These are phyloP conservation scores for Hemileccinum impolitum DNA, from an alignment of 768 basidiomycete genomes.

Conservation along the genomic window DNA sequence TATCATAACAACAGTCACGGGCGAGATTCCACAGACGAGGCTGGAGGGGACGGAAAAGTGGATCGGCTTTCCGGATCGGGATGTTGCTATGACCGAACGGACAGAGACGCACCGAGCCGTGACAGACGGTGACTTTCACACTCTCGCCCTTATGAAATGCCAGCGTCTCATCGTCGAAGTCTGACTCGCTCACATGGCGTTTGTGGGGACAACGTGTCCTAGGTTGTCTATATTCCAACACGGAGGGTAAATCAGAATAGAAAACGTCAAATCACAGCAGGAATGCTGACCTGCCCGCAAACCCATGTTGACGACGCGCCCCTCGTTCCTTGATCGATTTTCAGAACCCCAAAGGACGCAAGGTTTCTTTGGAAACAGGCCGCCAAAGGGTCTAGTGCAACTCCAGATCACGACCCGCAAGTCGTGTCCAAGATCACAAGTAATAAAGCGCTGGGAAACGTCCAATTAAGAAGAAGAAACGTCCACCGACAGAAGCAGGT, in stretches of 20 bases:
- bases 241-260: constrained; percentile 23
- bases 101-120: constrained; percentile 19
- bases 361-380: constrained; percentile 27
- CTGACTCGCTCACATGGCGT: constrained; percentile 19
- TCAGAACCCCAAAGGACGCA: constrained; percentile 8
- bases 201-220: constrained; percentile 16
- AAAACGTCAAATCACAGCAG: constrained; percentile 26
- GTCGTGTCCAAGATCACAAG: constrained; percentile 15
- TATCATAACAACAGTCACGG: constrained; percentile 31
- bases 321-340: constrained; percentile 29
- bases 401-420: constrained; percentile 25
- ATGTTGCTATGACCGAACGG: constrained; percentile 6
- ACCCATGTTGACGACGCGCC: constrained; percentile 14
- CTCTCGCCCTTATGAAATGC: not conserved
- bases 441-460: constrained; percentile 17
- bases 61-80: constrained; percentile 22
- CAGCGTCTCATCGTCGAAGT: constrained; percentile 27
- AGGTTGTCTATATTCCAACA: constrained; percentile 18
- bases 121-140: constrained; percentile 22
- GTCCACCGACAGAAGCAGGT: constrained; percentile 20
- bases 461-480: constrained; percentile 23
- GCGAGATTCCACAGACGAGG: constrained; percentile 8
- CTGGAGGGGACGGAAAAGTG: constrained; percentile 8
- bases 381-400: constrained; percentile 12
- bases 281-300: constrained; percentile 27